A percentile compares a stretch with the other conserved stretches of the same genome.
Conservation (phyloP, 1,139 yeast genomes). For the Hyphopichia fennica region DNA sequence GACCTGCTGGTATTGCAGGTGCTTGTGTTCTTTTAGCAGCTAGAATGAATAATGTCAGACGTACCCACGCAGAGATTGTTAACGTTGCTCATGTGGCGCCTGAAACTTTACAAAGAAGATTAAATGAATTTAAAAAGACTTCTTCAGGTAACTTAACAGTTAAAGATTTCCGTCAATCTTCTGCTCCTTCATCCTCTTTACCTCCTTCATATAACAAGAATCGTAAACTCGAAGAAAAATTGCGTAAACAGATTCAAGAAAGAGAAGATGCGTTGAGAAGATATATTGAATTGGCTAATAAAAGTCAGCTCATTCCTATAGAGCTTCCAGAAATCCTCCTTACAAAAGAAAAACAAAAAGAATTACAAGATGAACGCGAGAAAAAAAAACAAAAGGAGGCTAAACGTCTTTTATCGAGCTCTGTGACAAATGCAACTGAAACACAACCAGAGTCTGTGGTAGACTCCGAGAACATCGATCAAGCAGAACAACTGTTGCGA, state of each 20-base stretch:
- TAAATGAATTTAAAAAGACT: constrained; percentile 83
- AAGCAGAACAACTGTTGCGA: too few relatives aligned
- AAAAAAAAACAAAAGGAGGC: not conserved
- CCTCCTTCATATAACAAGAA: constrained; percentile 83
- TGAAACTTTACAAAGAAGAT: constrained; percentile 84
- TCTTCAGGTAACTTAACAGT: constrained; percentile 73
- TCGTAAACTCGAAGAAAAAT: constrained; percentile 29
- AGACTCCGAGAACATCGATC: too few relatives aligned
- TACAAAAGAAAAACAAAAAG: not conserved
- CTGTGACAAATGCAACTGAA: too few relatives aligned
- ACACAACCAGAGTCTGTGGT: too few relatives aligned
- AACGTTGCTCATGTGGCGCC: constrained; percentile 96
- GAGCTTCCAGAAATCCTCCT: constrained; percentile 2
- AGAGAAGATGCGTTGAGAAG: constrained; percentile 33
- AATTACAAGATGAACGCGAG: not conserved
- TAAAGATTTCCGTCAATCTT: constrained; percentile 60
- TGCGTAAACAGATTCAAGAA: constrained; percentile 24
- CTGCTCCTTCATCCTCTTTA: constrained; percentile 48
- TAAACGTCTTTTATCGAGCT: too few relatives aligned
- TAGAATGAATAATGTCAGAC: constrained; percentile 89
- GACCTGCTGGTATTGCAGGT: constrained; percentile 99
- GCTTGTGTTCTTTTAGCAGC: constrained; percentile 93
- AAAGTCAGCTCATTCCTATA: constrained; percentile 7
- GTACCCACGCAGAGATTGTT: constrained; percentile 91
- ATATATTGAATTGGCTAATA: constrained; percentile 10